Percentiles rank a stretch among this genome's conserved stretches.
Conservation (phyloP, 2,329 filamentous ascomycete species). For the Simplicillium aogashimaense region DNA sequence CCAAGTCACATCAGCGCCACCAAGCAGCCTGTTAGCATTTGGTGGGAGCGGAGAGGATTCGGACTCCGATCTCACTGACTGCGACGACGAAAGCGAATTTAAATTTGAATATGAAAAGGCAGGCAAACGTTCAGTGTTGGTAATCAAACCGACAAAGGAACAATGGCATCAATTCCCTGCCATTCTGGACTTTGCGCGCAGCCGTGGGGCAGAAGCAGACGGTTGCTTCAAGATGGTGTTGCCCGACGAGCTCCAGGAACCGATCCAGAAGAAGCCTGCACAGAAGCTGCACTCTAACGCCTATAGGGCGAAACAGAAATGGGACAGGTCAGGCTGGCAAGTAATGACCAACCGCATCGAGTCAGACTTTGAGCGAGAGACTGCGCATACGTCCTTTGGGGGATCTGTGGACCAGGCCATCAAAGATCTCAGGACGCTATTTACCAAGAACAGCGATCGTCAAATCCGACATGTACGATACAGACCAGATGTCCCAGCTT, state of each 20-base stretch:
- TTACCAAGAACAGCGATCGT: conserved; percentile 22
- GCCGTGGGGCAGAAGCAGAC: conserved; percentile 19
- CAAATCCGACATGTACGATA: conserved; percentile 27
- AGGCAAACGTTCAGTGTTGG: conserved; percentile 18
- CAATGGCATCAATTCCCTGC: conserved; percentile 27
- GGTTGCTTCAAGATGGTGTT: conserved; percentile 29
- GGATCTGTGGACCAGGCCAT: conserved; percentile 17
- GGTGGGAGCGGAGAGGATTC: not conserved
- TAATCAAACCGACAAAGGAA: conserved; percentile 20
- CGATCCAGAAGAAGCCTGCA: conserved; percentile 19
- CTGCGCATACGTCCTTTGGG: conserved; percentile 13
- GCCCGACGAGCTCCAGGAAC: conserved; percentile 18
- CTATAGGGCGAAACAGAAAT: conserved; percentile 22
- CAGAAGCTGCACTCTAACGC: conserved; percentile 23
- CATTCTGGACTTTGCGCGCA: conserved; percentile 21
- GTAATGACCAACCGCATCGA: conserved; percentile 23
- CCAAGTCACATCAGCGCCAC: not conserved
- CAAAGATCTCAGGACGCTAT: conserved; percentile 23
- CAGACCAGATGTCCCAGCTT: conserved; percentile 26
- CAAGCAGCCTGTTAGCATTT: no score
- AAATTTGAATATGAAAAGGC: conserved; percentile 21
- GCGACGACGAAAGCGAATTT: conserved; percentile 11
- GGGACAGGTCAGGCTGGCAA: conserved; percentile 24
- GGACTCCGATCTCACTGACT: conserved; percentile 6
- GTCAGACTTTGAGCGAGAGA: conserved; percentile 19